Conservation (phyloP, 2,329 filamentous ascomycete species). For the Aspergillus awamori region DNA sequence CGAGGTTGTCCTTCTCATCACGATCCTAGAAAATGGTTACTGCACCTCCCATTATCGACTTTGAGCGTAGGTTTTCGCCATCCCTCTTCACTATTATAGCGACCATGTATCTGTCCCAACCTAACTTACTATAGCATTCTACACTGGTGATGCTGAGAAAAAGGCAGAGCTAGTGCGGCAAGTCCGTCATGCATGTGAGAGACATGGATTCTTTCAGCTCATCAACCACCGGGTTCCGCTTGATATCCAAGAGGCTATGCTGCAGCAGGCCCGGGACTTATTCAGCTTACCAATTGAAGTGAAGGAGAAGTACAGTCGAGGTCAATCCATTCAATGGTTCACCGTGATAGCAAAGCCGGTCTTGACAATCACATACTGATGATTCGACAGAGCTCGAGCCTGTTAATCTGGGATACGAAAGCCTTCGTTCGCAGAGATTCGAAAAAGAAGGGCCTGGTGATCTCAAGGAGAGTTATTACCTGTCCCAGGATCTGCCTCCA, state of each 20-base stretch:
- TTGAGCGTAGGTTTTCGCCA: conserved; percentile 2
- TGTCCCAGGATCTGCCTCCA: conserved; percentile 25
- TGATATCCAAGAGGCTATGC: conserved; percentile 44
- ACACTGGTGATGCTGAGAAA: background rate
- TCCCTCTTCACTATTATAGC: too few relatives aligned
- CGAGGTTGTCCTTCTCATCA: background rate
- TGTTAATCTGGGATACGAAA: conserved; percentile 30
- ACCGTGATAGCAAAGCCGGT: too few relatives aligned
- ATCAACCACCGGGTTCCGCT: conserved; percentile 52
- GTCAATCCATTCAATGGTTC: conserved; percentile 8
- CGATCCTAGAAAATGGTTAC: background rate
- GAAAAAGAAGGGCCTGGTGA: conserved; percentile 29
- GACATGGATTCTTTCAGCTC: conserved; percentile 59
- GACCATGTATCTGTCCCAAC: too few relatives aligned
- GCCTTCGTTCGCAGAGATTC: conserved; percentile 29
- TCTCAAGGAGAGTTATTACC: conserved; percentile 35
- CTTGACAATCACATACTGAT: background rate
- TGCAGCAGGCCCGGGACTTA: conserved; percentile 49
- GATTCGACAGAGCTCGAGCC: background rate
- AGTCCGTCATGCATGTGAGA: conserved; percentile 48
- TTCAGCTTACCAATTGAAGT: conserved; percentile 47
- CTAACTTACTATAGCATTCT: conserved; percentile 2
- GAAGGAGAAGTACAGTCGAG: conserved; percentile 31
- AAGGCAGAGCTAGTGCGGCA: conserved; percentile 20
- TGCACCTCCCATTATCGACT: conserved; percentile 12